These are phyloP conservation scores for Fusarium irregulare DNA, from an alignment of 2,329 filamentous ascomycete genomes.

Conservation along the genomic window DNA sequence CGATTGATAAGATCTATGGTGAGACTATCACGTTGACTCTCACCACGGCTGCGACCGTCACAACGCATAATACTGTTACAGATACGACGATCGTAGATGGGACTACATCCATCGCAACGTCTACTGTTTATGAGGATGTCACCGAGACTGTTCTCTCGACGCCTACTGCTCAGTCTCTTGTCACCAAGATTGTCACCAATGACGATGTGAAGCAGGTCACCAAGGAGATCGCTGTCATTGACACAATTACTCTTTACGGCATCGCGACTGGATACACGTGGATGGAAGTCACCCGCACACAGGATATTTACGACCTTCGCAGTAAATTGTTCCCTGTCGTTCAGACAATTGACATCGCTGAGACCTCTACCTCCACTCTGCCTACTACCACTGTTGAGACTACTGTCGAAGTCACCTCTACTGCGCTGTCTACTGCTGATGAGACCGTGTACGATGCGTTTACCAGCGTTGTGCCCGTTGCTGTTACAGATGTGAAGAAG, in stretches of 20 bases:
- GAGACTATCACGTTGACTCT: conserved; percentile 9
- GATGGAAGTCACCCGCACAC: conserved; percentile 3
- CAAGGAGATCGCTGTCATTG: neutral
- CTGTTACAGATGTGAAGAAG: conserved; percentile 16
- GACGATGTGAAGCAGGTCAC: conserved; percentile 7
- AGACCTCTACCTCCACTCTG: conserved; percentile 1
- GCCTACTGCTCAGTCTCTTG: neutral
- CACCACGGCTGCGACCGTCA: neutral
- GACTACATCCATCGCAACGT: neutral
- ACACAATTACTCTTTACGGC: conserved; percentile 3
- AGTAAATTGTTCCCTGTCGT: neutral
- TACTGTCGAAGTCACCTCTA: conserved; percentile 11
- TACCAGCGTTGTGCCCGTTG: conserved; percentile 3
- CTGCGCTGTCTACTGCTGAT: conserved; percentile 6
- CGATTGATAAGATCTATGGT: conserved; percentile 8
- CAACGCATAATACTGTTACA: conserved; percentile 2
- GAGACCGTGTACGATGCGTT: conserved; percentile 5
- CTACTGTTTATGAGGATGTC: conserved; percentile 13
- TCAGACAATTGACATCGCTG: neutral
- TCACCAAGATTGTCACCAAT: conserved; percentile 4
- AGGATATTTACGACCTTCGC: conserved; percentile 8
- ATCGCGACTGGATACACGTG: conserved; percentile 5
- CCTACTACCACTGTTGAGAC: conserved; percentile 14
- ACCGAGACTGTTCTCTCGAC: conserved; percentile 8
- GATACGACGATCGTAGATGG: conserved; percentile 2